Base-by-base conservation (phyloP, 345 rosid genomes). In the Syzygium jambos region DNA sequence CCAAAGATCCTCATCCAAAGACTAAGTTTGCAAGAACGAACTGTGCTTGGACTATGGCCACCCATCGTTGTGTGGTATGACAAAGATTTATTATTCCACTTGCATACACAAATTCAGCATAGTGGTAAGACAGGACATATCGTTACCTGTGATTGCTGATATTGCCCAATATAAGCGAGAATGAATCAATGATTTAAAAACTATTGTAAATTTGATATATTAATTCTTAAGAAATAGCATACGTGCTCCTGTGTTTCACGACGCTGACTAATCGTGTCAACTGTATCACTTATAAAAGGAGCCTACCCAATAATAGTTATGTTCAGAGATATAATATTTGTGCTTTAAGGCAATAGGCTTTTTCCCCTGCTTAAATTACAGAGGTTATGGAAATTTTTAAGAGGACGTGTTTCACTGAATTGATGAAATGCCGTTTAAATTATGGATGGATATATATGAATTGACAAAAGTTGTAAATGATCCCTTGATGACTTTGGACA, bases 281-380 rank as follows among this genome's bases (percentile, higher is more conserved):
- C 2, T 0, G 5, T 56, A 23, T 56, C 0, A 23, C 5, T 23
- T 22, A 23, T 4, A 56, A 9, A 56, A 3, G 23, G 61, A 56
- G 61, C n/a, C 23, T 23, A 56, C 23, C 13, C 61, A 9, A 56
- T 56, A 56, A 56, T 56, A 23, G 61, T 23, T 4, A 21, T 23
- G 61, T 5, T 0, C 12, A 23, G 9, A 23, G 23, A 23, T 0
- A 0, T 1, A 56, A 56, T 23, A 23, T 23, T 23, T 56, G 2
- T 56, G 61, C 61, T 56, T 56, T 56, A 23, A 23, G 61, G 61
- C 61, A 23, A 56, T 56, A 56, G 61, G n/a, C n/a, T 23, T 56
- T 56, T 56, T 25, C 61, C 61, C n/a, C 23, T 56, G 13, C 61
- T 56, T 56, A 56, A 23, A n/a, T 56, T 56, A n/a, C 61, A 25